Evolutionary conservation across 2,329 filamentous ascomycete genomes (phyloP).

Genomic region (Stemphylium beticola): DNA sequence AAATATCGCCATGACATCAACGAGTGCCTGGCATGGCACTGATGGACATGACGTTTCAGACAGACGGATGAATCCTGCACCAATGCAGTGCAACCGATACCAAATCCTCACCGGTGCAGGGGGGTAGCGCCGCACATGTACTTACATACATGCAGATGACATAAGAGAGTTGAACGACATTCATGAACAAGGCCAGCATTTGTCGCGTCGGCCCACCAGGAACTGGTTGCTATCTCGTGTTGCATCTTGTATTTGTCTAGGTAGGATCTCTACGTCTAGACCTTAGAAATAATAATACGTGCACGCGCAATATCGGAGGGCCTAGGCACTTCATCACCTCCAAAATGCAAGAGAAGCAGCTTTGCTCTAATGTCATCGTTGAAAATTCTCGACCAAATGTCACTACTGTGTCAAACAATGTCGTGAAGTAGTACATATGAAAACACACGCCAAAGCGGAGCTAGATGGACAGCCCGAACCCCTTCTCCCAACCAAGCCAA

Average conservation of each 20-base stretch:
- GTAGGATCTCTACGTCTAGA: too few species aligned
- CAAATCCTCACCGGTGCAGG: constrained; percentile 11
- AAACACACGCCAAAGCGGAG: constrained; percentile 16
- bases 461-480: constrained; percentile 14
- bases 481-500: constrained; percentile 2
- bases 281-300: too few species aligned
- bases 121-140: constrained; percentile 10
- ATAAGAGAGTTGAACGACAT: constrained; percentile 4
- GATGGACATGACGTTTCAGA: not conserved
- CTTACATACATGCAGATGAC: constrained; percentile 3
- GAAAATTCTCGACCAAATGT: constrained; percentile 38
- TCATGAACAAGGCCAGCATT: not conserved
- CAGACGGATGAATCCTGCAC: not conserved
- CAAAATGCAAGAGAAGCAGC: not conserved
- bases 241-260: too few species aligned
- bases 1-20: not conserved
- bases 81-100: constrained; percentile 12
- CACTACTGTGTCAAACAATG: constrained; percentile 33
- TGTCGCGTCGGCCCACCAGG: too few species aligned
- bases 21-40: not conserved
- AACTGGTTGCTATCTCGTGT: too few species aligned
- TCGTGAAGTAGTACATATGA: constrained; percentile 27
- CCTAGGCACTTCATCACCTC: not conserved
- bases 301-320: not conserved
- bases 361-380: constrained; percentile 26